Percentiles rank a stretch among this genome's conserved stretches.
Conservation (phyloP, 2,329 filamentous ascomycete genomes). For the Colletotrichum graminicola region DNA sequence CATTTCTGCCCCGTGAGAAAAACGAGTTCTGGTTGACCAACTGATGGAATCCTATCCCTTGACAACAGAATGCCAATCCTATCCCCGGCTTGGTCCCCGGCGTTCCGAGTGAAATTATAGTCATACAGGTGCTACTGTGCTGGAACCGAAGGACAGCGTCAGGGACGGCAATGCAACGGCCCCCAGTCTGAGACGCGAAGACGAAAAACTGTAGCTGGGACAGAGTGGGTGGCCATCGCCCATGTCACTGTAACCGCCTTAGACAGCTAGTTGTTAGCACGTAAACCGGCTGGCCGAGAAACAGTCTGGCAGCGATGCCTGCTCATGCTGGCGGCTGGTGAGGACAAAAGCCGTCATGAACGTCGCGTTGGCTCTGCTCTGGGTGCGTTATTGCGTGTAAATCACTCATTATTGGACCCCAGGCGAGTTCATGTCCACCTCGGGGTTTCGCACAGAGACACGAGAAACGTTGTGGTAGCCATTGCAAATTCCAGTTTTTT, state of each 20-base stretch:
- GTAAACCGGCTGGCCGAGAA: background rate
- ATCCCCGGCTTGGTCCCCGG: background rate
- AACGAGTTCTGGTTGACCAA: conserved; percentile 2
- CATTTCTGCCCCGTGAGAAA: background rate
- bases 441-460: conserved; percentile 33
- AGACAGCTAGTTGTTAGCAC: conserved; percentile 17
- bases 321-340: background rate
- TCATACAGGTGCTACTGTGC: conserved; percentile 24
- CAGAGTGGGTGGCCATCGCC: background rate
- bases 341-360: conserved; percentile 9
- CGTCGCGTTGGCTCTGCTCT: background rate
- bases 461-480: conserved; percentile 38
- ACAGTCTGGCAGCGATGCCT: background rate
- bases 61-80: conserved; percentile 13
- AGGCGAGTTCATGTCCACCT: conserved; percentile 31
- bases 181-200: background rate
- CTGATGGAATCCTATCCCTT: conserved; percentile 3
- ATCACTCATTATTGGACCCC: conserved; percentile 35
- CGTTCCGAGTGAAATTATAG: conserved; percentile 18
- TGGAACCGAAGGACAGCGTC: conserved; percentile 5
- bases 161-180: conserved; percentile 5
- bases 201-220: conserved; percentile 5
- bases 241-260: conserved; percentile 9
- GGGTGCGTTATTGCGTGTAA: conserved; percentile 29
- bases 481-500: conserved; percentile 45